Conservation (phyloP, 2,329 filamentous ascomycete genomes). For the Talaromyces sp. region DNA sequence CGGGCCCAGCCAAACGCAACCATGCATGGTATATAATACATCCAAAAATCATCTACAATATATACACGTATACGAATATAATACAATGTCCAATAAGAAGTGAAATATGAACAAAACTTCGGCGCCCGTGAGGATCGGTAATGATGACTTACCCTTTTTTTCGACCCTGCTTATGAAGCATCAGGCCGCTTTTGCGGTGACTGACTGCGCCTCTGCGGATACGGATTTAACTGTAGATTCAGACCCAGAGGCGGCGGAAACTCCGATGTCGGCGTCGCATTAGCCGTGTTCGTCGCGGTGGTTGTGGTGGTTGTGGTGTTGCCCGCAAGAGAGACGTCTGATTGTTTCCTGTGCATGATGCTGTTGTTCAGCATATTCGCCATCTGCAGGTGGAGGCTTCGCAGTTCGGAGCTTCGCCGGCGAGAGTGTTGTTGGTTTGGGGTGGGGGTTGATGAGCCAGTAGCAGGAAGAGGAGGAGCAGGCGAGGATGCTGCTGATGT, state of each 20-base stretch:
- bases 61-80: not conserved
- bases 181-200: not conserved
- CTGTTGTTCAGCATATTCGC: constrained; percentile 8
- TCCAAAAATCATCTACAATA: not conserved
- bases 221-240: not conserved
- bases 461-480: not conserved
- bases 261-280: not conserved
- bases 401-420: constrained; percentile 14
- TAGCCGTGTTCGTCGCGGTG: not conserved
- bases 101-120: not conserved
- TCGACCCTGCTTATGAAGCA: not conserved
- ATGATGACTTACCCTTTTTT: not conserved
- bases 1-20: not conserved
- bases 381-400: constrained; percentile 11
- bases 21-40: constrained; percentile 3
- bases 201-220: not conserved
- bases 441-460: not conserved
- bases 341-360: constrained; percentile 11
- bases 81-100: not conserved
- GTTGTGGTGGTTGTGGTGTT: not conserved
- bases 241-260: not conserved
- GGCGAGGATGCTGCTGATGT: constrained; percentile 1
- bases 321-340: not conserved
- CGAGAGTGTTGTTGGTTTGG: constrained; percentile 2
- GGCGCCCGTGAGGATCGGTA: not conserved